Evolutionary conservation across 2,329 filamentous ascomycete species (phyloP), one percentile per base, ranked within the genome.

Genomic region (Xylariomycetidae sp.): DNA sequence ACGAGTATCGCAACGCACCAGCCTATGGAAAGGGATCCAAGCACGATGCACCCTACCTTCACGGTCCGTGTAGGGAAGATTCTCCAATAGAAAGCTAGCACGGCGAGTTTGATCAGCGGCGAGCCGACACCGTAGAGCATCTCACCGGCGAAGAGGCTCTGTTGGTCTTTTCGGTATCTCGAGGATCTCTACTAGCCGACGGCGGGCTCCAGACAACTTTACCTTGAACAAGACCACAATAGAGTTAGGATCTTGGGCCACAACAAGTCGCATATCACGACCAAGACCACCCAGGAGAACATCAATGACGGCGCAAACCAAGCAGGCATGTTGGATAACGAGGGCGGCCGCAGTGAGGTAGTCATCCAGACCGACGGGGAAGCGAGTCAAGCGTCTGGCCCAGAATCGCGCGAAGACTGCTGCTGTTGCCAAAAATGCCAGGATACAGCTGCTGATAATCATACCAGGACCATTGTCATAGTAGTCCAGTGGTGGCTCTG

Each of bases 141-240:
- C 31, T 34, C 29, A 9, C 15, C 22, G 5, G 62, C 49, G 37
- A 57, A 58, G 15, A 60, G 37, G n/a, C n/a, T n/a, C n/a, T n/a
- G n/a, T n/a, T n/a, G n/a, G n/a, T n/a, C n/a, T n/a, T n/a, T n/a
- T n/a, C n/a, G n/a, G n/a, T n/a, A n/a, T n/a, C n/a, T n/a, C n/a
- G n/a, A n/a, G n/a, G n/a, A n/a, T n/a, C n/a, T n/a, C n/a, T n/a
- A n/a, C n/a, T n/a, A n/a, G n/a, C n/a, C n/a, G n/a, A n/a, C n/a
- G n/a, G n/a, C n/a, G n/a, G n/a, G n/a, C n/a, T n/a, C n/a, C n/a
- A n/a, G n/a, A n/a, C n/a, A n/a, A n/a, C n/a, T n/a, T n/a, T n/a
- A n/a, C n/a, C n/a, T n/a, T n/a, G n/a, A n/a, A n/a, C n/a, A n/a
- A n/a, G n/a, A n/a, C n/a, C n/a, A n/a, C n/a, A n/a, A n/a, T n/a